These are phyloP conservation scores for Xylaria sp. DNA, from an alignment of 2,329 filamentous ascomycete species.

Conservation along the genomic window DNA sequence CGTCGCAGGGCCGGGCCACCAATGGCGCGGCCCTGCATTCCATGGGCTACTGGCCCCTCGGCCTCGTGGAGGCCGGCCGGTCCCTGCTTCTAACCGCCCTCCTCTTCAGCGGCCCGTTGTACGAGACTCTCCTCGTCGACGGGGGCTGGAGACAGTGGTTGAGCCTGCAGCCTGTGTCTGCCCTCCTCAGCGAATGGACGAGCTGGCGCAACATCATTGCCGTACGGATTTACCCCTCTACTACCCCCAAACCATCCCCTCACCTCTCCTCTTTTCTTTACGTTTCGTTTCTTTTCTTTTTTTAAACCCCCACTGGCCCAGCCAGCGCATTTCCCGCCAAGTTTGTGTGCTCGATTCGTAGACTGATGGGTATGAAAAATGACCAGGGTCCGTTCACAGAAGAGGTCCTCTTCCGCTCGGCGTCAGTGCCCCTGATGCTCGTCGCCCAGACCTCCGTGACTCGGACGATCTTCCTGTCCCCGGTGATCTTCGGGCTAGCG, in stretches of 20 bases:
- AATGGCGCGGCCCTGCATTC: slow-evolving; percentile 65
- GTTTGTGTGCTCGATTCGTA: neutral
- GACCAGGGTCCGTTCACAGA: slow-evolving; percentile 84
- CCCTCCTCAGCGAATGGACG: slow-evolving; percentile 73
- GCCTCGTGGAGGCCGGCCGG: slow-evolving; percentile 65
- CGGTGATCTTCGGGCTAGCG: slow-evolving; percentile 89
- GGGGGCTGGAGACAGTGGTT: slow-evolving; percentile 71
- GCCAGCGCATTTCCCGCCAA: neutral
- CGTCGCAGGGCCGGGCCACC: slow-evolving; percentile 55
- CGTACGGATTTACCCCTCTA: slow-evolving; percentile 57
- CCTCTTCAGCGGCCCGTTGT: slow-evolving; percentile 85
- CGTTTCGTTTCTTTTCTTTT: neutral
- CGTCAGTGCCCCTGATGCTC: slow-evolving; percentile 82
- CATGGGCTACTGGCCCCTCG: slow-evolving; percentile 82
- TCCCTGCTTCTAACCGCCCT: slow-evolving; percentile 74
- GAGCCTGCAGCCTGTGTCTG: slow-evolving; percentile 58
- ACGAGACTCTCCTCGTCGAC: slow-evolving; percentile 77
- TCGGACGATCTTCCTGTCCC: slow-evolving; percentile 78
- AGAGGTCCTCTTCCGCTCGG: slow-evolving; percentile 90
- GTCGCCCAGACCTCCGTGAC: slow-evolving; percentile 64
- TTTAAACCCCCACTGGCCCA: neutral
- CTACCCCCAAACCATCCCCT: neutral
- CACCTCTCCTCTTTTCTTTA: neutral
- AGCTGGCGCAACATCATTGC: slow-evolving; percentile 87
- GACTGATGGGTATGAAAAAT: neutral